Conservation (phyloP, 306 rosid species). For the Malus domestica region ASM211411v1 NC_041789.1:20738001-20738500, state of each 20-base stretch:
- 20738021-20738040: neutral
- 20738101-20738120: conserved; percentile 2
- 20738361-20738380: neutral
- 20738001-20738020: neutral
- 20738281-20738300: conserved; percentile 16
- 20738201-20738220: neutral
- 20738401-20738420: neutral
- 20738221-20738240: conserved; percentile 27
- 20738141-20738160: conserved; percentile 38
- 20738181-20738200: conserved; percentile 62
- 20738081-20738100: conserved; percentile 4
- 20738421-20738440: neutral
- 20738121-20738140: conserved; percentile 15
- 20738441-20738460: conserved; percentile 47
- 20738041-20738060: neutral
- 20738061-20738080: conserved; percentile 36
- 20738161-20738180: conserved; percentile 30
- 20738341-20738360: too few relatives aligned
- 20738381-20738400: neutral
- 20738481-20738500: conserved; percentile 35
- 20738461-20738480: conserved; percentile 33
- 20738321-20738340: neutral
- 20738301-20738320: neutral
- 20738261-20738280: conserved; percentile 2
- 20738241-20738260: conserved; percentile 23